Evolutionary conservation across 257 asterid genomes (phyloP).

Genomic region (Lavandula angustifolia): DNA sequence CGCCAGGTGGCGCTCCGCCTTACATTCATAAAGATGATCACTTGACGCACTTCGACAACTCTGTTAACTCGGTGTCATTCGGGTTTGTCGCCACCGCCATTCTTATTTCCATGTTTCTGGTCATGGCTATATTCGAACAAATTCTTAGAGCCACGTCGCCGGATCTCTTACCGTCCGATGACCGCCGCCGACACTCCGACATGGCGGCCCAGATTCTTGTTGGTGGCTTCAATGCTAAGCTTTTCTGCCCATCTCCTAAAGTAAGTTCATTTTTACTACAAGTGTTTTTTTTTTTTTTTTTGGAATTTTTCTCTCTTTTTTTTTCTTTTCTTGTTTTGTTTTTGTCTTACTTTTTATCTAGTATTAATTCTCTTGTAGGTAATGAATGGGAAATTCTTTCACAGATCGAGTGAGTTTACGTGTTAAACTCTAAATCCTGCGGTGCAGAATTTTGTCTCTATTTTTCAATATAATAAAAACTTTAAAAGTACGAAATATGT

Average conservation of each 20-base stretch:
- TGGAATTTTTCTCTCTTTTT: no score
- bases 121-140: constrained; percentile 91
- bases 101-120: constrained; percentile 87
- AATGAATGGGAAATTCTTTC: no score
- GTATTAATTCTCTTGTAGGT: no score
- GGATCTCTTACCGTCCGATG: constrained; percentile 44
- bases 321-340: not conserved
- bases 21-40: constrained; percentile 65
- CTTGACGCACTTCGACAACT: constrained; percentile 89
- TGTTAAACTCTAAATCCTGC: no score
- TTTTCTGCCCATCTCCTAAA: constrained; percentile 61
- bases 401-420: no score
- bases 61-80: constrained; percentile 82
- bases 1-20: constrained; percentile 62
- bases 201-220: constrained; percentile 52
- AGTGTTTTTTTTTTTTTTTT: no score
- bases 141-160: constrained; percentile 65
- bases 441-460: no score
- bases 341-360: no score
- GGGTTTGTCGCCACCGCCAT: constrained; percentile 96
- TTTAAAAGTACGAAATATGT: no score
- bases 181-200: constrained; percentile 41
- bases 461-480: no score
- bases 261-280: constrained; percentile 42
- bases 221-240: constrained; percentile 47